phyloP scores from a whole-genome alignment of 169 alveolate genomes.

The Cystoisospora suis region DNA sequence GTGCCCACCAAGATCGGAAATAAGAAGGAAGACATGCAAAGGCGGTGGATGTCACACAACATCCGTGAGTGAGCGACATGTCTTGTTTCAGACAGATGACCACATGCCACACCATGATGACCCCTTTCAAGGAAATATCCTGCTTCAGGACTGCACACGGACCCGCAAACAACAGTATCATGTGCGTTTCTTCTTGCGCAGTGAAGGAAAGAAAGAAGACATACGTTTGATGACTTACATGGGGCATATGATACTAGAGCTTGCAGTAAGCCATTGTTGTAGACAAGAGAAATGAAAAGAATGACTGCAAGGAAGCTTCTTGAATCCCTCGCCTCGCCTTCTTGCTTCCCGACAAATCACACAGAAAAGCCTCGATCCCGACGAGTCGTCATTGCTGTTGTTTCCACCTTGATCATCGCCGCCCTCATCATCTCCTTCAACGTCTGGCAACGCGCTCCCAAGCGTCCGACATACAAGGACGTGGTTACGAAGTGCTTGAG shows the following conservation, averaged over 20 bases:
- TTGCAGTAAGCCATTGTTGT: slow-evolving; percentile 33
- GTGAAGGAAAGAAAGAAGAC: background rate
- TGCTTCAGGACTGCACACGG: too few relatives aligned
- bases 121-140: too few relatives aligned
- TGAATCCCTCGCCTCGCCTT: slow-evolving; percentile 16
- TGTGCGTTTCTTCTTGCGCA: background rate
- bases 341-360: slow-evolving; percentile 12
- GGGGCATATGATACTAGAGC: slow-evolving; percentile 23
- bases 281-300: slow-evolving; percentile 27
- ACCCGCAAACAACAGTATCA: too few relatives aligned
- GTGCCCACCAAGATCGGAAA: too few relatives aligned
- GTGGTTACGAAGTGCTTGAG: slow-evolving; percentile 25
- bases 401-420: background rate
- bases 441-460: slow-evolving; percentile 22
- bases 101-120: too few relatives aligned
- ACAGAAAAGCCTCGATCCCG: background rate
- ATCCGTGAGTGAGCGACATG: background rate
- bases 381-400: background rate
- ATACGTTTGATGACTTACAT: too few relatives aligned
- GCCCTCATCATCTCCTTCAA: background rate
- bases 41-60: too few relatives aligned
- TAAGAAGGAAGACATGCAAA: too few relatives aligned
- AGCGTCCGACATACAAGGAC: slow-evolving; percentile 15
- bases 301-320: slow-evolving; percentile 26
- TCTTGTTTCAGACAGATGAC: background rate